Percentiles rank a stretch among this genome's conserved stretches.
Evolutionary conservation across 2,329 filamentous ascomycete genomes (phyloP).

Genomic region (Dryadomyces quercus-mongolicae): DNA sequence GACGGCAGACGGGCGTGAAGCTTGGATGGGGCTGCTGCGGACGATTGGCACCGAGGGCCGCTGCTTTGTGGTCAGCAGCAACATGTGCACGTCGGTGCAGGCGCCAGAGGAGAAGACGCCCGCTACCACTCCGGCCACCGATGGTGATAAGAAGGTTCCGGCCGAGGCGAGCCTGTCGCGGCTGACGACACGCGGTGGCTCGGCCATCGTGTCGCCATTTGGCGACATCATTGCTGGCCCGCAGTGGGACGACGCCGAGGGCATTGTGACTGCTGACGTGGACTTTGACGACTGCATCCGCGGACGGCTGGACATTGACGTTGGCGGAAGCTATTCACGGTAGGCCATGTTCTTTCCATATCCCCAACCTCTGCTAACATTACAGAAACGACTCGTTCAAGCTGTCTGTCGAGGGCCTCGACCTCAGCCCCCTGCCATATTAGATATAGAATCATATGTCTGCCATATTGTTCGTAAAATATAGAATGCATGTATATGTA

Average conservation of each 20-base stretch:
- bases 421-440: conserved; percentile 46
- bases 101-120: background rate
- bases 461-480: background rate
- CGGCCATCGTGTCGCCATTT: conserved; percentile 66
- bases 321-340: conserved; percentile 74
- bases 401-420: conserved; percentile 45
- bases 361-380: conserved; percentile 5
- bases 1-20: conserved; percentile 72
- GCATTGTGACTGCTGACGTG: conserved; percentile 58
- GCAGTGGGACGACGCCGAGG: conserved; percentile 66
- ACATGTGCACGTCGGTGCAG: conserved; percentile 56
- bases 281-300: conserved; percentile 82
- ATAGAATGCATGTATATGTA: background rate
- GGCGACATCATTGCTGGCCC: conserved; percentile 73
- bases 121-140: background rate
- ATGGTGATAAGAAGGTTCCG: background rate
- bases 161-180: conserved; percentile 1
- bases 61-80: conserved; percentile 75
- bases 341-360: conserved; percentile 29
- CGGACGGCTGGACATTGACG: conserved; percentile 71
- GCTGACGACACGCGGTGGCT: conserved; percentile 52
- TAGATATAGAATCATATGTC: conserved; percentile 4
- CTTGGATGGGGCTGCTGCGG: conserved; percentile 73
- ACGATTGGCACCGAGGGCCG: conserved; percentile 73
- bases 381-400: conserved; percentile 48